These are phyloP conservation scores for Cyberlindnera sargentensis DNA, from an alignment of 805 yeast genomes.

Conservation along the genomic window DNA sequence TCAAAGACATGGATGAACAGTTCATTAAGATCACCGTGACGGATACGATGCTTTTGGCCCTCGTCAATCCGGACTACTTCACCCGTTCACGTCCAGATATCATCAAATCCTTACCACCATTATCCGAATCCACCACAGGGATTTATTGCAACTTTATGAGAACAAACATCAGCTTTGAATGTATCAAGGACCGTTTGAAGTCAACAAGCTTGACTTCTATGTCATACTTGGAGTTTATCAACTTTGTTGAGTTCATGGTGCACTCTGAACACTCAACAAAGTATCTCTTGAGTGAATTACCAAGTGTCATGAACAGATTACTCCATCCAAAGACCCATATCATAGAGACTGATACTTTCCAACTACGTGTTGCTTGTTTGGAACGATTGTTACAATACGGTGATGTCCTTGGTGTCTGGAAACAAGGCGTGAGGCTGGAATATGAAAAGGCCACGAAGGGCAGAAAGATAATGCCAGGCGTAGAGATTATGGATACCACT, in stretches of 20 bases:
- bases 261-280: constrained; percentile 6
- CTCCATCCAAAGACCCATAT: constrained; percentile 4
- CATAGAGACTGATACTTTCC: constrained; percentile 15
- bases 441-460: constrained; percentile 12
- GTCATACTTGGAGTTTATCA: constrained; percentile 18
- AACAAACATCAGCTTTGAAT: constrained; percentile 3
- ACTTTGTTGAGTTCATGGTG: constrained; percentile 7
- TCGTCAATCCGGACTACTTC: constrained; percentile 15
- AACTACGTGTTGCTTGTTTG: constrained; percentile 15
- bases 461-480: constrained; percentile 6
- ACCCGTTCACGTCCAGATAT: constrained; percentile 7
- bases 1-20: constrained; percentile 5
- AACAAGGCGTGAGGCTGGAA: constrained; percentile 8
- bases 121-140: constrained; percentile 9
- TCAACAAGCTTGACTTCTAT: constrained; percentile 3
- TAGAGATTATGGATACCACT: constrained; percentile 6
- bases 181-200: constrained; percentile 6
- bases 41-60: constrained; percentile 8
- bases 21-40: constrained; percentile 6
- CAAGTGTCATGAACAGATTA: constrained; percentile 17
- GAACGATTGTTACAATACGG: constrained; percentile 7
- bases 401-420: constrained; percentile 16
- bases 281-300: constrained; percentile 12
- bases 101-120: constrained; percentile 4
- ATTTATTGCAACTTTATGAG: constrained; percentile 12